Conservation (phyloP, 305 asterid genomes). For the Stenogyne calaminthoides region DNA sequence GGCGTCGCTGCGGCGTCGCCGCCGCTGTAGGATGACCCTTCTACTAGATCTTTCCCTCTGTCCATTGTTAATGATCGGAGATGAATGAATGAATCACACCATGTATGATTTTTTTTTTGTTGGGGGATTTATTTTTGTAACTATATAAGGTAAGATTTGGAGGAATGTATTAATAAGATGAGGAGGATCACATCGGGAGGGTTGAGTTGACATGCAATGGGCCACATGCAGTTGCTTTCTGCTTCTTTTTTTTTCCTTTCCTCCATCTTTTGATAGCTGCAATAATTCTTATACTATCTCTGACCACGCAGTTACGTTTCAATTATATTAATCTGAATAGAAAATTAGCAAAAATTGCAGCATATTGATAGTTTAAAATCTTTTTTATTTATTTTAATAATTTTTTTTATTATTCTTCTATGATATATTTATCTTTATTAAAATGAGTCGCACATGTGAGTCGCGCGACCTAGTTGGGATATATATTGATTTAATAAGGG, state of each 20-base stretch:
- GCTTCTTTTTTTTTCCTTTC: constrained; percentile 13
- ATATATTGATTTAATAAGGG: too few species aligned
- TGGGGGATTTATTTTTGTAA: constrained; percentile 1
- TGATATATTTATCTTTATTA: too few species aligned
- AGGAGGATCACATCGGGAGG: constrained; percentile 48
- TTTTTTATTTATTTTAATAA: too few species aligned
- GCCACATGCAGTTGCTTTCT: constrained; percentile 59
- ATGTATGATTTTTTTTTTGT: not conserved
- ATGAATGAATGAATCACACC: not conserved
- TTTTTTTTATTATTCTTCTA: too few species aligned
- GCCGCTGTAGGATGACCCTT: constrained; percentile 45
- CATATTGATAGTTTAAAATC: too few species aligned
- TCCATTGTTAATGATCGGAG: too few species aligned
- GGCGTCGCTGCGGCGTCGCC: constrained; percentile 33
- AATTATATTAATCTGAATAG: too few species aligned
- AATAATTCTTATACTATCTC: constrained; percentile 17
- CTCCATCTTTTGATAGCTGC: constrained; percentile 10
- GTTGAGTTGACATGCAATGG: constrained; percentile 64
- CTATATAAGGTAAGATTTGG: constrained; percentile 44
- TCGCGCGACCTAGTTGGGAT: too few species aligned
- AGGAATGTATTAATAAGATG: constrained; percentile 37
- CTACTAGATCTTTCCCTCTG: constrained; percentile 37
- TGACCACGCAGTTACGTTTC: too few species aligned
- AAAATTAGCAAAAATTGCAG: too few species aligned
- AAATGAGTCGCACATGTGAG: too few species aligned